Evolutionary conservation across 371 early-diverging fungal genomes (phyloP).

Genomic region (Zancudomyces culisetae): DNA sequence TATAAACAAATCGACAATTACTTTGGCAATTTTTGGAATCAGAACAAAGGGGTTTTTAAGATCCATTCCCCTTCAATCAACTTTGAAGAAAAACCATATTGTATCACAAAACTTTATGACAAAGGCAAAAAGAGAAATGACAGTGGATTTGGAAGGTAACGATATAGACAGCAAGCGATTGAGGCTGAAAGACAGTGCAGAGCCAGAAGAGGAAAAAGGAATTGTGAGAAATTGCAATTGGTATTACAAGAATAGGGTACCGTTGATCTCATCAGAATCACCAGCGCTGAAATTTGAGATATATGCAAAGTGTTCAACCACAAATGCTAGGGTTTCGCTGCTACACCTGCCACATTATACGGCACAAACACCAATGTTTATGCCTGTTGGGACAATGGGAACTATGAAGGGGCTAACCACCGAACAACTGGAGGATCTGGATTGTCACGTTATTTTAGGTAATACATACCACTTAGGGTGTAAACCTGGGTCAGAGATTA

Average conservation of each 20-base stretch:
- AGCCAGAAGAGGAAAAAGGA: too few relatives aligned
- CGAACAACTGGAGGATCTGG: constrained; percentile 55
- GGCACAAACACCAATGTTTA: constrained; percentile 81
- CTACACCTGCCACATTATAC: constrained; percentile 67
- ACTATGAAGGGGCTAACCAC: constrained; percentile 76
- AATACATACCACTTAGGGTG: constrained; percentile 72
- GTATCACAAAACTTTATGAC: too few relatives aligned
- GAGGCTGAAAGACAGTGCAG: too few relatives aligned
- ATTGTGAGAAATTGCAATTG: too few relatives aligned
- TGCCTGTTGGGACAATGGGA: constrained; percentile 97
- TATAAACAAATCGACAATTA: too few relatives aligned
- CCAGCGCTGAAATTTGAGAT: constrained; percentile 45
- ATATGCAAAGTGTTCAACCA: constrained; percentile 65
- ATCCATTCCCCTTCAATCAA: too few relatives aligned
- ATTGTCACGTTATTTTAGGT: constrained; percentile 79
- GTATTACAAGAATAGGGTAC: constrained; percentile 6
- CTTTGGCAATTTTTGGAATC: too few relatives aligned
- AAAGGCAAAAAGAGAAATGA: too few relatives aligned
- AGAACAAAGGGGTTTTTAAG: too few relatives aligned
- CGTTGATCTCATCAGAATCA: constrained; percentile 16
- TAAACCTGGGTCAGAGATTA: constrained; percentile 54
- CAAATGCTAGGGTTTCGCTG: constrained; percentile 68
- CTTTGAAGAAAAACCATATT: too few relatives aligned
- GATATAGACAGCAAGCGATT: too few relatives aligned
- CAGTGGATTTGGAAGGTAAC: too few relatives aligned